These are phyloP conservation scores for Pythium pyrilobum DNA, from an alignment of 352 stramenopile genomes.

Conservation along the genomic window DNA sequence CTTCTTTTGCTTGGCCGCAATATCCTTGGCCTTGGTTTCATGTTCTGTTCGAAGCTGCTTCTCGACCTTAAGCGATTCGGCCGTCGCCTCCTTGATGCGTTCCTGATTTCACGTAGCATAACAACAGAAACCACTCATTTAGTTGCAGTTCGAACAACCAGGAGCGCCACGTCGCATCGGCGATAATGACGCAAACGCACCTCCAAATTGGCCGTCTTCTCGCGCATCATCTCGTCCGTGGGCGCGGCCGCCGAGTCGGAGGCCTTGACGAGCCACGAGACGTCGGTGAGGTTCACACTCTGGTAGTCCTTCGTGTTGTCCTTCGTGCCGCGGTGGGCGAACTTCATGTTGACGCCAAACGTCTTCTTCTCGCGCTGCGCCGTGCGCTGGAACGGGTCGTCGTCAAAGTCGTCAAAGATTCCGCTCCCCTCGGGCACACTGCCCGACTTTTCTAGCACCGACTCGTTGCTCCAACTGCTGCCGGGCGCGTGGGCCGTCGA, in stretches of 20 bases:
- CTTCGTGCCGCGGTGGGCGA: conserved; percentile 72
- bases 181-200: conserved; percentile 17
- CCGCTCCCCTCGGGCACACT: conserved; percentile 24
- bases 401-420: conserved; percentile 35
- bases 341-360: conserved; percentile 85
- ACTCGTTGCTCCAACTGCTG: conserved; percentile 49
- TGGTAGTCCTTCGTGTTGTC: conserved; percentile 89
- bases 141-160: too few species aligned
- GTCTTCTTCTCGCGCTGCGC: conserved; percentile 82
- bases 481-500: conserved; percentile 36
- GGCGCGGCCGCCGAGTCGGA: conserved; percentile 64
- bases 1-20: conserved; percentile 72
- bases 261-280: conserved; percentile 83
- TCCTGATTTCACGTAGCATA: too few species aligned
- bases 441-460: conserved; percentile 20
- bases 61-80: conserved; percentile 61
- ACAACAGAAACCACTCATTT: too few species aligned
- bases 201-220: conserved; percentile 86
- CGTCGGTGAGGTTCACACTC: conserved; percentile 74
- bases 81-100: conserved; percentile 80
- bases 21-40: conserved; percentile 69
- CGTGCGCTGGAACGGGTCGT: conserved; percentile 83
- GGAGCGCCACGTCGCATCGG: too few species aligned
- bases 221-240: conserved; percentile 80
- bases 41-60: conserved; percentile 68